phyloP scores from a whole-genome alignment of 345 rosid species.

The Erysimum cheiranthoides region DNA sequence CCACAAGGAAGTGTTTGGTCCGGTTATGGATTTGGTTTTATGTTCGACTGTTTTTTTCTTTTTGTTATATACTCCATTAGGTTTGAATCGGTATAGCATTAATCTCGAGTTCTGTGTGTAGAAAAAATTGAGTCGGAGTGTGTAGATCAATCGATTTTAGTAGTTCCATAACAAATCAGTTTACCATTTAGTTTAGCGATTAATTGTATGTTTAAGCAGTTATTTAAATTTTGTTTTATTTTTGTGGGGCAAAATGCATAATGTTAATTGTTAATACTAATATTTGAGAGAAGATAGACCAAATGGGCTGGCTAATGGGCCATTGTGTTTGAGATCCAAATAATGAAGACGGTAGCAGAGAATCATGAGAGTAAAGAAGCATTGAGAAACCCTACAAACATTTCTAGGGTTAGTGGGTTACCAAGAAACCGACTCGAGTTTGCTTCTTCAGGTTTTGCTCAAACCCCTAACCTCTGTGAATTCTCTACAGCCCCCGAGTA shows the following conservation, averaged over 20 bases:
- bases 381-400: slow-evolving; percentile 39
- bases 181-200: no score
- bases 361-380: not conserved
- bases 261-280: not conserved
- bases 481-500: not conserved
- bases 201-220: no score
- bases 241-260: no score
- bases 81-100: no score
- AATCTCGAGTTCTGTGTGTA: no score
- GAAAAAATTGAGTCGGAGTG: no score
- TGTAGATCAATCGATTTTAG: no score
- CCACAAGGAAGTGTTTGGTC: not conserved
- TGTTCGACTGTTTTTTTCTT: no score
- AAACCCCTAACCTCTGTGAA: no score
- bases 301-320: not conserved
- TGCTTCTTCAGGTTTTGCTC: not conserved
- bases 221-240: no score
- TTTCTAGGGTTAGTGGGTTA: slow-evolving; percentile 21
- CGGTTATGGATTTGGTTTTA: not conserved
- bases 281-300: not conserved
- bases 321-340: slow-evolving; percentile 15
- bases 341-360: not conserved
- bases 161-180: no score
- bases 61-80: no score
- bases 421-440: slow-evolving; percentile 8